phyloP scores from a whole-genome alignment of 1,284 basidiomycete genomes.

The Trametes hirsuta region DNA sequence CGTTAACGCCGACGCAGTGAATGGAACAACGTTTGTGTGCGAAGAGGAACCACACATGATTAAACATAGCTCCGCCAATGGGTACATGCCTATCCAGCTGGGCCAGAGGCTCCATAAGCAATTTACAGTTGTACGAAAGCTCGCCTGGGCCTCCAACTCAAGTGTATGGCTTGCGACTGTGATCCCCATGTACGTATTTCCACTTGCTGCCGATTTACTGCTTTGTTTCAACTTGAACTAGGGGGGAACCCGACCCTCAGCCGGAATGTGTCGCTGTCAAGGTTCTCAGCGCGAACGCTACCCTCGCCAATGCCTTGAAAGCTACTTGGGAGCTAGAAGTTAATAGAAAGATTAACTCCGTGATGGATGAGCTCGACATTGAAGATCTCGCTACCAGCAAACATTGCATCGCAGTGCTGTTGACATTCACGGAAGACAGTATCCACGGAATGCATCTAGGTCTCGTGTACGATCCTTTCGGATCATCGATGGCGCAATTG shows the following conservation, averaged over 20 bases:
- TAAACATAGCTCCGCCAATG: not conserved
- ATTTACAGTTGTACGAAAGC: slow-evolving; percentile 13
- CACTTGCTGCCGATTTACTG: not conserved
- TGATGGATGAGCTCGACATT: too few species aligned
- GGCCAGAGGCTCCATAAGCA: slow-evolving; percentile 3
- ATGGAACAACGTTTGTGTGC: not conserved
- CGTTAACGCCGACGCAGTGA: not conserved
- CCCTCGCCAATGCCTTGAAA: too few species aligned
- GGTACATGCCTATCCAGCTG: slow-evolving; percentile 7
- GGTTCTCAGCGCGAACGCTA: too few species aligned
- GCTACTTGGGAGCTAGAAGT: too few species aligned
- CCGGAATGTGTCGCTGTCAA: too few species aligned
- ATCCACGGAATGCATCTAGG: too few species aligned
- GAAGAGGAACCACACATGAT: slow-evolving; percentile 16
- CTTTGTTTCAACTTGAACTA: not conserved
- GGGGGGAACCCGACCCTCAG: not conserved
- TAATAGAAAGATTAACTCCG: too few species aligned
- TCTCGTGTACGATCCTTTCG: too few species aligned
- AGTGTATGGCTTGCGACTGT: slow-evolving; percentile 14
- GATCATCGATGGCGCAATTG: too few species aligned
- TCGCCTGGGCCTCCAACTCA: slow-evolving; percentile 9
- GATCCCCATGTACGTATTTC: not conserved
- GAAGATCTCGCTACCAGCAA: too few species aligned
- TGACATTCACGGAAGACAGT: too few species aligned
- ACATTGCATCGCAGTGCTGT: too few species aligned